phyloP scores from a whole-genome alignment of 208 protist species.

The Zelonia costaricensis region DNA sequence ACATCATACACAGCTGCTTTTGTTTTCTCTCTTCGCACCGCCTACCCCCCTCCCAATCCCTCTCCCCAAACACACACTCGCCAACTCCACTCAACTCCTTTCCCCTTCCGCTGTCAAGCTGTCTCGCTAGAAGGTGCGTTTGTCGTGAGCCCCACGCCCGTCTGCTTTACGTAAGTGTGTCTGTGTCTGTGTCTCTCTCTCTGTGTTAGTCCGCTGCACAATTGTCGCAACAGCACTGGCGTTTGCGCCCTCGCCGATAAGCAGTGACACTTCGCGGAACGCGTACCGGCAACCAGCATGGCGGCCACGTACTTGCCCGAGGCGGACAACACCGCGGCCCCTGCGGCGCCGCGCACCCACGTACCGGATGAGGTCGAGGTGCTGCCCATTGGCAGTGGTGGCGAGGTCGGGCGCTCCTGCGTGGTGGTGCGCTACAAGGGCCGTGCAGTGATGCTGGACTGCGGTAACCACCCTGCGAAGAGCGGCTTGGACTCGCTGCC shows the following conservation, averaged over 20 bases:
- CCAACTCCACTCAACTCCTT: too few species aligned
- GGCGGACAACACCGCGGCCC: conserved; percentile 1
- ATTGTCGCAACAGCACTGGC: background rate
- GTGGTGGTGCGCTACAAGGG: conserved; percentile 96
- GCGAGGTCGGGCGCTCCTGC: conserved; percentile 98
- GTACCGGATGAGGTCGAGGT: conserved; percentile 90
- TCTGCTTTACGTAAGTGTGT: too few species aligned
- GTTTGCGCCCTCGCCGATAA: background rate
- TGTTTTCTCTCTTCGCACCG: too few species aligned
- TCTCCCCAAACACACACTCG: too few species aligned
- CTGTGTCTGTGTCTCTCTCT: too few species aligned
- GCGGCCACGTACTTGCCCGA: conserved; percentile 19
- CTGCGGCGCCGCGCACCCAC: conserved; percentile 10
- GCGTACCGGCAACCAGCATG: background rate
- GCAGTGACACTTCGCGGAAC: background rate
- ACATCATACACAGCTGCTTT: too few species aligned
- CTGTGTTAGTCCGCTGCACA: too few species aligned
- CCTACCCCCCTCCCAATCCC: too few species aligned
- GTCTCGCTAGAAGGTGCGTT: too few species aligned
- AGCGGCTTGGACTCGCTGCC: conserved; percentile 95
- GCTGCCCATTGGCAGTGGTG: conserved; percentile 96
- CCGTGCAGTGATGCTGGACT: conserved; percentile 98
- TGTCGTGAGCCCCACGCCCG: too few species aligned
- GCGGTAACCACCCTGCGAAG: conserved; percentile 98
- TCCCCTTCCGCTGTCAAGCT: too few species aligned